phyloP scores from a whole-genome alignment of 352 stramenopile genomes.

The Phytophthora palmivora region DNA sequence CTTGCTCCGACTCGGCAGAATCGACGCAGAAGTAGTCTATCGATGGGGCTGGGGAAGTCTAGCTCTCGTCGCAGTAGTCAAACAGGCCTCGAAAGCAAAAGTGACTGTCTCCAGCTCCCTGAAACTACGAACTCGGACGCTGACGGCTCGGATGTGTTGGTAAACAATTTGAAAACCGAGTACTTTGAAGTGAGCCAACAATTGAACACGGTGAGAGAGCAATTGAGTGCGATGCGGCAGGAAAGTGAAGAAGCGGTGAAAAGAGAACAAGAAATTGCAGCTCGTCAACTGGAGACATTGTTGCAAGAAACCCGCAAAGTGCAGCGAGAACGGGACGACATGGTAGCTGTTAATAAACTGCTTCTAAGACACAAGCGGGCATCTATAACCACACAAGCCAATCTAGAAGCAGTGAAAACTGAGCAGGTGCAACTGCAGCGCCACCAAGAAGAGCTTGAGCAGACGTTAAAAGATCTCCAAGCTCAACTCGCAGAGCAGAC shows the following conservation, averaged over 20 bases:
- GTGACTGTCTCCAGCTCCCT: constrained; percentile 28
- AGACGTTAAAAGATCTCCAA: constrained; percentile 31
- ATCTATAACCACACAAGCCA: constrained; percentile 25
- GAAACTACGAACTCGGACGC: constrained; percentile 17
- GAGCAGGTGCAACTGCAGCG: constrained; percentile 34
- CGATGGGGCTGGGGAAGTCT: constrained; percentile 19
- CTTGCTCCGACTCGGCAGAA: constrained; percentile 18
- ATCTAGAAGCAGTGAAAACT: constrained; percentile 28
- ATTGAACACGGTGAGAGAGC: constrained; percentile 26
- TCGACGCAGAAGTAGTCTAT: constrained; percentile 37
- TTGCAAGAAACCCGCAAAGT: constrained; percentile 38
- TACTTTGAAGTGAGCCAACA: constrained; percentile 44
- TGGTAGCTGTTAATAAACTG: constrained; percentile 47
- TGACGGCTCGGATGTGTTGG: constrained; percentile 12
- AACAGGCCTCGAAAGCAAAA: constrained; percentile 25
- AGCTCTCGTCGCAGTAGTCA: constrained; percentile 26
- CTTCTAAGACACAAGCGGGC: constrained; percentile 41
- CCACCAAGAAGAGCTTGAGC: constrained; percentile 32
- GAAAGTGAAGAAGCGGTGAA: constrained; percentile 19
- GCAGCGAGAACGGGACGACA: constrained; percentile 45
- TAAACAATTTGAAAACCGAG: constrained; percentile 39
- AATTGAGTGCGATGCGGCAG: constrained; percentile 24
- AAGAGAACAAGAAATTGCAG: constrained; percentile 28
- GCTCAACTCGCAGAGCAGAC: constrained; percentile 38
- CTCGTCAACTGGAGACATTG: constrained; percentile 32